phyloP scores from a whole-genome alignment of 345 rosid species.

The Lepidium sativum region DNA sequence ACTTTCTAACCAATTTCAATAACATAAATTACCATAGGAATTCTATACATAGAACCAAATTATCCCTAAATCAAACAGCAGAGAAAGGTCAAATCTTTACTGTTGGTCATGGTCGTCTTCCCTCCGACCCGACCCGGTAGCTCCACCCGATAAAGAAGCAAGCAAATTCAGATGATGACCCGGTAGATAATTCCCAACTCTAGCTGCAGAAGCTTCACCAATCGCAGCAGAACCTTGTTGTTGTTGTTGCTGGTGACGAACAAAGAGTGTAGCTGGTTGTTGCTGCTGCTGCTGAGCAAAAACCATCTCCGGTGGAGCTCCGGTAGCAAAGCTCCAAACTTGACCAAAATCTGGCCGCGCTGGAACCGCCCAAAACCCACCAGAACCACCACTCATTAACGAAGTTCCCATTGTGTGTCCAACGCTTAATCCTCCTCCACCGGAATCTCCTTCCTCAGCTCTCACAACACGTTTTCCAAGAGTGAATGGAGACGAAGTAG shows the following conservation, averaged over 20 bases:
- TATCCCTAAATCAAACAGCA: background rate
- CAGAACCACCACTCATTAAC: slow-evolving; percentile 18
- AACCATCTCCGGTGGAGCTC: slow-evolving; percentile 52
- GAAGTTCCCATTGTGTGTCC: slow-evolving; percentile 32
- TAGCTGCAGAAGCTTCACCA: slow-evolving; percentile 93
- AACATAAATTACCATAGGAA: background rate
- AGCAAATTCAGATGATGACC: slow-evolving; percentile 68
- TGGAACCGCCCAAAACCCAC: slow-evolving; percentile 91
- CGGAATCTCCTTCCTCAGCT: slow-evolving; percentile 56
- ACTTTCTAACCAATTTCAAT: slow-evolving; percentile 5
- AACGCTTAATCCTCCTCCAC: slow-evolving; percentile 35
- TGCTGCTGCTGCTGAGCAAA: slow-evolving; percentile 41
- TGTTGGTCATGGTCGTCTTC: slow-evolving; percentile 39
- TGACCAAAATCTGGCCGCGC: slow-evolving; percentile 66
- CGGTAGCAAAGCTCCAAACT: slow-evolving; percentile 67
- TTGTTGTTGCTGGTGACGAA: slow-evolving; percentile 45
- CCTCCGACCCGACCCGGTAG: slow-evolving; percentile 49
- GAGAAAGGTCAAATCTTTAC: background rate
- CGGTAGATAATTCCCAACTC: slow-evolving; percentile 71
- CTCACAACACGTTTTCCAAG: slow-evolving; percentile 71
- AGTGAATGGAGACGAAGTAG: slow-evolving; percentile 58
- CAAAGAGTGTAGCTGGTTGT: slow-evolving; percentile 29
- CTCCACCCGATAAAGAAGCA: slow-evolving; percentile 64
- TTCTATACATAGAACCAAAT: slow-evolving; percentile 10
- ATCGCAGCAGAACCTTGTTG: slow-evolving; percentile 33